Conservation (phyloP, 345 rosid genomes). For the Moricandia arvensis region DNA sequence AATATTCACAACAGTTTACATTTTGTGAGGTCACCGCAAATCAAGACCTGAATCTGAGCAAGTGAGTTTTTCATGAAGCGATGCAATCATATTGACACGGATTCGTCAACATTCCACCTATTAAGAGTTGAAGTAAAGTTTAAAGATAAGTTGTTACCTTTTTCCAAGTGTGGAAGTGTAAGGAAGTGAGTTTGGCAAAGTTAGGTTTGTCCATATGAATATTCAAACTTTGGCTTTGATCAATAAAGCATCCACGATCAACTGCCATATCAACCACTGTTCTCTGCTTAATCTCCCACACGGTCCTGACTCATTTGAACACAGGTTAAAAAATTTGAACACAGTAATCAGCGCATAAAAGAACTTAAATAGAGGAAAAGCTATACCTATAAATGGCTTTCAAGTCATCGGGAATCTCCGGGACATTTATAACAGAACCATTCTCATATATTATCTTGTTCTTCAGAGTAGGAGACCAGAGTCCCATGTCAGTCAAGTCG, state of each 20-base stretch:
- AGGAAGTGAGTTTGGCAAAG: conserved; percentile 73
- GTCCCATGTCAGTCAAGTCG: too few relatives aligned
- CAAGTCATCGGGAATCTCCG: conserved; percentile 69
- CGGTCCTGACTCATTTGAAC: conserved; percentile 53
- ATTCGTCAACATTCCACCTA: background rate
- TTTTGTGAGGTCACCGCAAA: background rate
- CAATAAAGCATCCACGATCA: conserved; percentile 88
- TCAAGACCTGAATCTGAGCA: background rate
- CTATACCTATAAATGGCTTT: conserved; percentile 72
- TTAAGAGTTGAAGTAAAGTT: background rate
- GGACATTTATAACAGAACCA: conserved; percentile 73
- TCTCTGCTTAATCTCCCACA: conserved; percentile 97
- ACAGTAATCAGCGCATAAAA: background rate
- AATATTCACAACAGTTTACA: background rate
- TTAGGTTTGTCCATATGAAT: conserved; percentile 91
- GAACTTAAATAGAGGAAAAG: background rate
- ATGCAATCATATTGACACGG: background rate
- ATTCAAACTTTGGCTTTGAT: conserved; percentile 93
- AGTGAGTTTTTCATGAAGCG: background rate
- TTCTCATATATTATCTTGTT: conserved; percentile 69
- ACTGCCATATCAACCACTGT: conserved; percentile 87
- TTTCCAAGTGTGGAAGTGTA: conserved; percentile 82
- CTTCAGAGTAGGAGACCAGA: conserved; percentile 27
- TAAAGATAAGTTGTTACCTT: conserved; percentile 47
- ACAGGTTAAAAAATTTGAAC: background rate